Base-by-base conservation (phyloP, 768 basidiomycete species). In the Mycena galericulata region DNA sequence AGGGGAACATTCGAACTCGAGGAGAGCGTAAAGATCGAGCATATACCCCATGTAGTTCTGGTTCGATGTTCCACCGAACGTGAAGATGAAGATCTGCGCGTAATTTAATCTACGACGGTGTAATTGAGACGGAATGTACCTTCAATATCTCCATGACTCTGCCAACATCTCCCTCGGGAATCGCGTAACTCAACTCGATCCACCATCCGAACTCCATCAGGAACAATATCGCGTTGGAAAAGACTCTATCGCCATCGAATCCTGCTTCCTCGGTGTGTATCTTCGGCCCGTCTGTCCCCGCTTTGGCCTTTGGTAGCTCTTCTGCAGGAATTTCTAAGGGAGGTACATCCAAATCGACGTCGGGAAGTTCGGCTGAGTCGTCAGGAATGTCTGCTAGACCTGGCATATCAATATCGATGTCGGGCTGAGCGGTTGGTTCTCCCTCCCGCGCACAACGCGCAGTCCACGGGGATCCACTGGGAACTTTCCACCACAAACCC, bases 131-230 rank as follows among this genome's bases (percentile, higher is more conserved):
- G n/a, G n/a, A n/a, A n/a, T n/a, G n/a, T n/a, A n/a, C n/a, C n/a
- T n/a, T n/a, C n/a, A n/a, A n/a, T n/a, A n/a, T n/a, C n/a, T n/a
- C n/a, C 76, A 57, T 1, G 2, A 76, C 70, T 8, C 75, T 67
- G 0, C 79, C 79, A 40, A 75, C 68, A 67, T 79, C 75, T 1
- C 79, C 79, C 41, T 78, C 77, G 14, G 79, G 61, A 29, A 75
- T 66, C 3, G 78, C 74, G 54, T 74, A 72, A 9, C 66, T 61
- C 17, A 74, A 50, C 29, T 79, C 77, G 5, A 71, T 67, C 50
- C 70, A 75, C 72, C 73, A 73, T 1, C 72, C 58, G 30, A 62
- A 62, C 51, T 75, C 73, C 22, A 64, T 71, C 0, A 77, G 49
- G 43, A 73, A 77, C 2, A 75, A 60, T 30, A 75, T 73, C 6